Percentiles rank a stretch among this genome's conserved stretches.
Evolutionary conservation across 2,329 filamentous ascomycete genomes (phyloP).

Genomic region (Pezicula radicicola): DNA sequence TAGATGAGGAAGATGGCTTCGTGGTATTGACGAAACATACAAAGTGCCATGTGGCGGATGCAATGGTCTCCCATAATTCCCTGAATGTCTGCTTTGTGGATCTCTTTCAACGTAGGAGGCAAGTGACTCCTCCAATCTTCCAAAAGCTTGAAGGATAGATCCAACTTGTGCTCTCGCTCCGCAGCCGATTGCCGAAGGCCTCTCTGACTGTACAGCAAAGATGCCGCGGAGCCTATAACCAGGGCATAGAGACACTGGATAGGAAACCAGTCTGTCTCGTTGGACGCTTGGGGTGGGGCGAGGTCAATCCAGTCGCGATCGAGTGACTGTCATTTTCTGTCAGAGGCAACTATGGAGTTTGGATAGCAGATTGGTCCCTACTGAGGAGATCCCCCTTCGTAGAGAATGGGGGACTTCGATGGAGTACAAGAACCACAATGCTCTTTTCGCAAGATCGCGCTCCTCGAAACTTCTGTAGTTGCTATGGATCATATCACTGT

Average conservation of each 20-base stretch:
- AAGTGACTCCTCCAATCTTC: constrained; percentile 6
- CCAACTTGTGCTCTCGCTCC: constrained; percentile 5
- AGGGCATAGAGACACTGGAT: neutral
- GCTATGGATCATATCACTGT: too few relatives aligned
- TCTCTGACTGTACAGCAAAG: constrained; percentile 4
- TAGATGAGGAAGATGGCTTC: too few relatives aligned
- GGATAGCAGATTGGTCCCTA: neutral
- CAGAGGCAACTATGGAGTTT: neutral
- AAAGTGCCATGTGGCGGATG: too few relatives aligned
- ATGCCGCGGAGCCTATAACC: constrained; percentile 3
- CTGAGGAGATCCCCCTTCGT: constrained; percentile 2
- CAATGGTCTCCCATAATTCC: neutral
- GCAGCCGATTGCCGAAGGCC: constrained; percentile 2
- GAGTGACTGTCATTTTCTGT: neutral
- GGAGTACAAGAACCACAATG: neutral
- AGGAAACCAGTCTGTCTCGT: too few relatives aligned
- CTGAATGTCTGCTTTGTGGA: constrained; percentile 1
- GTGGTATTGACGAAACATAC: too few relatives aligned
- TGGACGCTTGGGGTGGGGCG: too few relatives aligned
- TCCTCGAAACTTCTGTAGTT: too few relatives aligned
- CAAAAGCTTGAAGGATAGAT: constrained; percentile 4
- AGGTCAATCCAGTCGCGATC: too few relatives aligned
- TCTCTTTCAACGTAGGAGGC: constrained; percentile 4
- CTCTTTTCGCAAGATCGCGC: too few relatives aligned
- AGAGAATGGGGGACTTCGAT: constrained; percentile 5